These are phyloP conservation scores for Spizellomyces sp. DNA, from an alignment of 192 early-diverging fungal genomes.

Conservation along the genomic window DNA sequence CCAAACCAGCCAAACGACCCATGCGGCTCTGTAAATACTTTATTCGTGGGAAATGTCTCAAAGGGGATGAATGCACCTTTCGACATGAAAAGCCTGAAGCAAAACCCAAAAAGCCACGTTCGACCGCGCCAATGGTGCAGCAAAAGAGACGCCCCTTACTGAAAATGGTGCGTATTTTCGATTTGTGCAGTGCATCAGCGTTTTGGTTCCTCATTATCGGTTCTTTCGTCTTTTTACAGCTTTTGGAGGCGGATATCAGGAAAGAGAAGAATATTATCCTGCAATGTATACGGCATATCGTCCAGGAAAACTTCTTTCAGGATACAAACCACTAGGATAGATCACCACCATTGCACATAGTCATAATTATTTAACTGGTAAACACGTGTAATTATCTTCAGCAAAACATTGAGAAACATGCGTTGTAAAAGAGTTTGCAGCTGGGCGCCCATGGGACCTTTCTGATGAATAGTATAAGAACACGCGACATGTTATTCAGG, in stretches of 20 bases:
- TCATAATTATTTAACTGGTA: no score
- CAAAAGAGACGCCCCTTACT: slow-evolving; percentile 9
- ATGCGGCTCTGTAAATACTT: slow-evolving; percentile 42
- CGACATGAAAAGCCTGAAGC: slow-evolving; percentile 26
- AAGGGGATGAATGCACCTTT: slow-evolving; percentile 44
- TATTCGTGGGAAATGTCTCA: slow-evolving; percentile 36
- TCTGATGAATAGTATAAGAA: background rate
- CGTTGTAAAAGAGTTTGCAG: background rate
- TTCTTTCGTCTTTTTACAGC: slow-evolving; percentile 25
- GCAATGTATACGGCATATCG: slow-evolving; percentile 65
- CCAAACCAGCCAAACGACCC: background rate
- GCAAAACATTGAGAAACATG: background rate
- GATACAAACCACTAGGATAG: no score
- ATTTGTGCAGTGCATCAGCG: background rate
- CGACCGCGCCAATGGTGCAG: background rate
- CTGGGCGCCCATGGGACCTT: background rate
- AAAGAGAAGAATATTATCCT: slow-evolving; percentile 61
- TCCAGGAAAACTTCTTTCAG: slow-evolving; percentile 56
- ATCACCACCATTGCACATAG: no score
- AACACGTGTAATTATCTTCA: background rate
- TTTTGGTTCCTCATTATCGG: background rate
- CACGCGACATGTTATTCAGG: background rate
- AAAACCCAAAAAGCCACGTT: slow-evolving; percentile 5
- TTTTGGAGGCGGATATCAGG: slow-evolving; percentile 63
- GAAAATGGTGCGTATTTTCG: slow-evolving; percentile 6